Conservation (phyloP, 495 filamentous ascomycete genomes). For the Penicillium egyptiacum region DNA sequence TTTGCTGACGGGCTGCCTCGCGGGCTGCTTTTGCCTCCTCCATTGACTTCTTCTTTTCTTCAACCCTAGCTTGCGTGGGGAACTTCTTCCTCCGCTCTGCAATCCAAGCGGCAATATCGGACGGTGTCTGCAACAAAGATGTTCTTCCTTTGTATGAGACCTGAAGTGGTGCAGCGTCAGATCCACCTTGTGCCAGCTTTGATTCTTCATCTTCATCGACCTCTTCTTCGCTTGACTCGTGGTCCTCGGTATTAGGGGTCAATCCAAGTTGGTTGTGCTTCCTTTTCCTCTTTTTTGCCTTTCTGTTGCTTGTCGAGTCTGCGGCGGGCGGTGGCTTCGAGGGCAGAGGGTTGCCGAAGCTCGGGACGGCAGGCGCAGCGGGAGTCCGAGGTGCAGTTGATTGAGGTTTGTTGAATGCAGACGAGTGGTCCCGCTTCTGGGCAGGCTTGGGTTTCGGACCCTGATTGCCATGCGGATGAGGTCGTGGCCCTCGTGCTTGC, state of each 20-base stretch:
- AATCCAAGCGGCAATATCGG: slow-evolving; percentile 79
- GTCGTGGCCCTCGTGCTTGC: slow-evolving; percentile 39
- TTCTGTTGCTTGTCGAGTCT: slow-evolving; percentile 29
- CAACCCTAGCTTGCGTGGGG: slow-evolving; percentile 67
- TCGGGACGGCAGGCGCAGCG: slow-evolving; percentile 59
- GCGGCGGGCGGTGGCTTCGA: slow-evolving; percentile 59
- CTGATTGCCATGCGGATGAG: slow-evolving; percentile 47
- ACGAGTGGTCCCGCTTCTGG: slow-evolving; percentile 43
- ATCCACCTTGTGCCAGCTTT: slow-evolving; percentile 38
- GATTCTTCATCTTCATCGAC: slow-evolving; percentile 60
- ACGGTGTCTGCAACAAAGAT: slow-evolving; percentile 49
- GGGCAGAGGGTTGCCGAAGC: slow-evolving; percentile 58
- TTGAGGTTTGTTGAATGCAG: slow-evolving; percentile 45
- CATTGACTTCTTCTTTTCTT: slow-evolving; percentile 48
- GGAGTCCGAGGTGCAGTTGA: slow-evolving; percentile 41
- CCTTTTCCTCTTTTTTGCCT: slow-evolving; percentile 72
- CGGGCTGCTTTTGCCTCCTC: slow-evolving; percentile 45
- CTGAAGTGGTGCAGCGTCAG: slow-evolving; percentile 38
- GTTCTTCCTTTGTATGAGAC: slow-evolving; percentile 47
- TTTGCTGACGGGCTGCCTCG: slow-evolving; percentile 34
- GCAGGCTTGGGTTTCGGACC: slow-evolving; percentile 35
- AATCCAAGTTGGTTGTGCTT: slow-evolving; percentile 78
- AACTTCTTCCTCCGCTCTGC: slow-evolving; percentile 74
- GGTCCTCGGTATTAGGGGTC: slow-evolving; percentile 69
- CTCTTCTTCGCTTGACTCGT: slow-evolving; percentile 70